These are phyloP conservation scores for Calonectria henricotiae DNA, from an alignment of 2,329 filamentous ascomycete genomes.

Conservation along the genomic window DNA sequence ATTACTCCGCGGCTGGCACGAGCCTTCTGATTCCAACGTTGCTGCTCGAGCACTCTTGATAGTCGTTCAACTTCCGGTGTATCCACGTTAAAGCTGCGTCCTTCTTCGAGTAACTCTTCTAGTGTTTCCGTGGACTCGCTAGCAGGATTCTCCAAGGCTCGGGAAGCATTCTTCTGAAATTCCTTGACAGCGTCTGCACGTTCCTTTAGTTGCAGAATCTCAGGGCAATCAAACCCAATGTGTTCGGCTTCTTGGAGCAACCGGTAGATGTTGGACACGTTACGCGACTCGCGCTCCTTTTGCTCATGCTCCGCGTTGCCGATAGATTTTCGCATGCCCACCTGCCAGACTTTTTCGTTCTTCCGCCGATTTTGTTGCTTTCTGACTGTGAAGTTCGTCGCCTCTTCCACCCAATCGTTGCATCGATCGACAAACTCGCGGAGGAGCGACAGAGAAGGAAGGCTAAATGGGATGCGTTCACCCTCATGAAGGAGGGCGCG, in stretches of 20 bases:
- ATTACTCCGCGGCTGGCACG: constrained; percentile 75
- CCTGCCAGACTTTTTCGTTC: constrained; percentile 90
- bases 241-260: constrained; percentile 87
- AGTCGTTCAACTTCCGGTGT: constrained; percentile 90
- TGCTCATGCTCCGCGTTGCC: constrained; percentile 73
- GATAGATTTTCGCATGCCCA: constrained; percentile 80
- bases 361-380: constrained; percentile 98
- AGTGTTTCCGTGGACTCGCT: constrained; percentile 80
- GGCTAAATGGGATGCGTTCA: constrained; percentile 93
- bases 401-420: constrained; percentile 98
- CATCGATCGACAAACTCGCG: constrained; percentile 94
- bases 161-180: constrained; percentile 84
- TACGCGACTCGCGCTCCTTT: constrained; percentile 89
- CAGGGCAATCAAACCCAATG: constrained; percentile 93
- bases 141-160: constrained; percentile 78
- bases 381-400: constrained; percentile 94
- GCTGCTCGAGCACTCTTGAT: constrained; percentile 84
- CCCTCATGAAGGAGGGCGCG: constrained; percentile 91
- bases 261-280: constrained; percentile 89
- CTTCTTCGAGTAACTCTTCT: constrained; percentile 92
- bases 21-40: constrained; percentile 90
- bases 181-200: constrained; percentile 87
- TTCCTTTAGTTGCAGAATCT: constrained; percentile 89
- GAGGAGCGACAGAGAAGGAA: constrained; percentile 86
- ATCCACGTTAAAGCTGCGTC: constrained; percentile 91